Evolutionary conservation across 345 rosid genomes (phyloP), one percentile per base, ranked within the genome.

Genomic region (Xanthoceras sorbifolium): DNA sequence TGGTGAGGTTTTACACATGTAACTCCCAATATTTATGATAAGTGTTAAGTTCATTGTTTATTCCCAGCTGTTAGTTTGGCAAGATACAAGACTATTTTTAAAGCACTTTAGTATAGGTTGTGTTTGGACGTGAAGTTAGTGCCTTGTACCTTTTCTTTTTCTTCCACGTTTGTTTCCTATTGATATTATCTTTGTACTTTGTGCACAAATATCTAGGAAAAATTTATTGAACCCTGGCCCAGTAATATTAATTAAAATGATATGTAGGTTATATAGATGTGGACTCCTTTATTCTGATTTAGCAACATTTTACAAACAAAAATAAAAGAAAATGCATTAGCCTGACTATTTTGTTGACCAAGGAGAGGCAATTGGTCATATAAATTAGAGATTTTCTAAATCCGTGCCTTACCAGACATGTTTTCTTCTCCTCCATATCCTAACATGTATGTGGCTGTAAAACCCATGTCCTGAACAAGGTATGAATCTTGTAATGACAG

Each of bases 1-100:
- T 96, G 92, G 99, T 90, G 77, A 84, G 92, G n/a, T 73, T 54
- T 36, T 72, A 57, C 69, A 17, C 14, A 59, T 69, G 42, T 76
- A 38, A 46, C 31, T 61, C 48, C 29, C 59, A 31, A 20, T 40
- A 14, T 63, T 3, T 26, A 46, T 38, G n/a, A 50, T 57, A 5
- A 31, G 29, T 17, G 20, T 40, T 31, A 34, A 48, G 60, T 66
- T 15, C 68, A 11, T 28, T 34, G 18, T 60, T 55, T 18, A 59
- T 73, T 31, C 10, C 22, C 22, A 29, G 36, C 50, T 69, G 15
- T 70, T 52, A 4, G 62, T 52, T 50, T 52, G 6, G 59, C 62
- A 52, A 20, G 61, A 20, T 20, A 29, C 1, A 20, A 50, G 4
- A 5, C 74, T 66, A 23, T 14, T 25, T 14, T 38, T 20, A 64